Base-by-base conservation (phyloP, 2,329 filamentous ascomycete genomes). In the Ambrosiella cleistominuta region DNA sequence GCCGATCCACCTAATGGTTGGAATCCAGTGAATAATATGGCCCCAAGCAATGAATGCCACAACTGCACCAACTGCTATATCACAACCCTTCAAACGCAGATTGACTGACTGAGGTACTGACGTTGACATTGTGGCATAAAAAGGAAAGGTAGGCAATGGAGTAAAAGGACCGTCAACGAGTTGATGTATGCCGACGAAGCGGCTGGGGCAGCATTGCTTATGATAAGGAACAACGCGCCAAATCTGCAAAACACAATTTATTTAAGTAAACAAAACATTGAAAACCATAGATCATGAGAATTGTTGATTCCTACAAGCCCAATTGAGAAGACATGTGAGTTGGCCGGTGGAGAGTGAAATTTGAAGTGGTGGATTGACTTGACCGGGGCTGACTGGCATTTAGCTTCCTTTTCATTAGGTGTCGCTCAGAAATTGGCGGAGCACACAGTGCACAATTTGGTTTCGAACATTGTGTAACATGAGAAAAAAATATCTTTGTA, bases 31-130 rank as follows among this genome's bases (percentile, higher is more conserved):
- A 64, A 88, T 83, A 61, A 85, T 78, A 69, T 90, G 84, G 62
- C 87, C 86, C 91, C 91, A 97, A 68, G 88, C 84, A 68, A 96
- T 75, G 70, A 95, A 88, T 69, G 76, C 78, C 69, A 77, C 81
- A 68, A 85, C 69, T 69, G 77, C 78, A 69, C 82, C 81, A 70
- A 86, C 70, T 68, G 81, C 76, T 70, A 83, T 76, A 78, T 89
- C 78, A 76, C 80, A 81, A 73, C 81, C 80, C 75, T 81, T 80
- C 73, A 88, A 76, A 76, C 35, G 27, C 19, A 57, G 35, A n/a
- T 27, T 39, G 15, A 40, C 15, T 15, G 52, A 38, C 17, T 17
- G 19, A 13, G 36, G 27, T 8, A 40, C 39, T 11, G 36, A 39
- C 15, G 37, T 35, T 38, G 51, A 8, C 51, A 54, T 54, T 39